Evolutionary conservation across 1,284 basidiomycete species (phyloP).

Genomic region (Ceratobasidium sp.): DNA sequence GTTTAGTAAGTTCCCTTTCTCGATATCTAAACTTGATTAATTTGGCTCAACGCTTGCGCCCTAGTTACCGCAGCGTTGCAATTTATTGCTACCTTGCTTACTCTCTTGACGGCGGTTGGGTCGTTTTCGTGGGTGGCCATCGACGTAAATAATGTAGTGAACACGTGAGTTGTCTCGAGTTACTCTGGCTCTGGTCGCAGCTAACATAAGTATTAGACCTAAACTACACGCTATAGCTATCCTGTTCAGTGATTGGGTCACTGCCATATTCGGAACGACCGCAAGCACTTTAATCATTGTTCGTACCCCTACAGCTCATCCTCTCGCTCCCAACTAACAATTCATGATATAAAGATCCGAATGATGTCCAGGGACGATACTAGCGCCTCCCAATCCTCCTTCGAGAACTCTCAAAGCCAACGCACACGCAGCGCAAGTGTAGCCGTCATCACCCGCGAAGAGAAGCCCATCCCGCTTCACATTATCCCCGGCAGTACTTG

Average conservation of each 20-base stretch:
- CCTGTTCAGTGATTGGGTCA: constrained; percentile 10
- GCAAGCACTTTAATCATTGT: constrained; percentile 26
- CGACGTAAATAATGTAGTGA: not conserved
- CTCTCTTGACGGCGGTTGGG: not conserved
- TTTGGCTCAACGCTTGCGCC: not conserved
- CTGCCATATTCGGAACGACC: not conserved
- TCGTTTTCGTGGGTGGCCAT: constrained; percentile 17
- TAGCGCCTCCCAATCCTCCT: not conserved
- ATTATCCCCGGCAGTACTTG: not conserved
- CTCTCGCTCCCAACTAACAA: not conserved
- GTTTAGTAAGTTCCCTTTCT: not conserved
- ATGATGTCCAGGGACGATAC: not conserved
- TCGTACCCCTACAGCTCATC: not conserved
- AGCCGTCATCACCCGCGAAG: too few species aligned
- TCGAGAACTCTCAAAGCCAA: not conserved
- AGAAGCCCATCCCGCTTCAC: constrained; percentile 15
- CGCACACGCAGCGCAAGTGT: too few species aligned
- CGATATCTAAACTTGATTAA: not conserved
- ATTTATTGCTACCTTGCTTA: constrained; percentile 13
- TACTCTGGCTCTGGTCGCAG: not conserved
- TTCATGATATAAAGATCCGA: constrained; percentile 4
- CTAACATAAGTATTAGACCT: not conserved
- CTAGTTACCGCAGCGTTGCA: not conserved
- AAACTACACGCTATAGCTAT: constrained; percentile 5
- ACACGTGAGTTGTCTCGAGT: not conserved